Conservation (phyloP, 345 rosid genomes). For the Euphorbia tirucalli region DNA sequence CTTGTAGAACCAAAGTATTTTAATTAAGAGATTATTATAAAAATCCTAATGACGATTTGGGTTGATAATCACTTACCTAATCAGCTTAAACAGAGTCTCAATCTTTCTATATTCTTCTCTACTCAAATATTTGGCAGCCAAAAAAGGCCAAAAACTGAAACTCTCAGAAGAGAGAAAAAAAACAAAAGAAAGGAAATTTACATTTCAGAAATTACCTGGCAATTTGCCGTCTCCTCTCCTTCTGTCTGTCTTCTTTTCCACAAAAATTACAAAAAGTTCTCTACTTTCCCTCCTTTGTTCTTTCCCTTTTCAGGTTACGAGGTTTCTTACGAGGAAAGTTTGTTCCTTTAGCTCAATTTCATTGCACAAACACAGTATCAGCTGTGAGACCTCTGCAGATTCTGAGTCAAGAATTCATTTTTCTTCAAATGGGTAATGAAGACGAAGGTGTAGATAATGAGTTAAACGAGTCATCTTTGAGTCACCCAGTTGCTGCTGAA, state of each 20-base stretch:
- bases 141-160: neutral
- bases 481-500: slow-evolving; percentile 21
- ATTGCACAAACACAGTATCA: neutral
- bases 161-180: neutral
- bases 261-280: neutral
- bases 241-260: neutral
- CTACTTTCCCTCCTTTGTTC: neutral
- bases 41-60: no score
- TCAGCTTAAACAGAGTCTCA: neutral
- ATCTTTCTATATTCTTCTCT: neutral
- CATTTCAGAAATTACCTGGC: neutral
- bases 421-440: slow-evolving; percentile 36
- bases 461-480: slow-evolving; percentile 17
- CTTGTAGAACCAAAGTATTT: no score
- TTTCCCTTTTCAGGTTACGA: neutral
- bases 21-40: no score
- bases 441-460: slow-evolving; percentile 14
- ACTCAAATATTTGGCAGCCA: neutral
- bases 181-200: neutral
- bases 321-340: neutral
- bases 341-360: neutral
- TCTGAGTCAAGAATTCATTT: slow-evolving; percentile 13
- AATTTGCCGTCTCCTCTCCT: neutral
- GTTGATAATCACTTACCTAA: neutral
- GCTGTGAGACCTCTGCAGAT: slow-evolving; percentile 1